A percentile compares a stretch with the other conserved stretches of the same genome.
phyloP scores from a whole-genome alignment of 2,329 filamentous ascomycete genomes.

The Zarea fungicola region DNA sequence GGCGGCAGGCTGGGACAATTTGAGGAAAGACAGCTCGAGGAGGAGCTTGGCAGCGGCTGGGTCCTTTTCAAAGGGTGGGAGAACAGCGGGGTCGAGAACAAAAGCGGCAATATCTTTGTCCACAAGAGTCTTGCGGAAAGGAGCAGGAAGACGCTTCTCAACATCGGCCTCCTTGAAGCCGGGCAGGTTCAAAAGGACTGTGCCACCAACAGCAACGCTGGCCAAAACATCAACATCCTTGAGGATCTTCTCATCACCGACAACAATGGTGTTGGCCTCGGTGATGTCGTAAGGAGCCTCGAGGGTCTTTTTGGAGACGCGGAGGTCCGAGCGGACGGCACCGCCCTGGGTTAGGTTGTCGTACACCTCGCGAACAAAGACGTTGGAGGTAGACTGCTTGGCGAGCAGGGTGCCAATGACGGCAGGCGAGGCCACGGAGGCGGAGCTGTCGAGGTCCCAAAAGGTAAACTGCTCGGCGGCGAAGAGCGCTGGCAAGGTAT shows the following conservation, averaged over 20 bases:
- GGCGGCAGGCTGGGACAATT: slow-evolving; percentile 63
- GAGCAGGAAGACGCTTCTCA: slow-evolving; percentile 74
- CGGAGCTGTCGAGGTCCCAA: slow-evolving; percentile 82
- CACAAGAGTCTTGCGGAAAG: slow-evolving; percentile 65
- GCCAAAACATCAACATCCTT: slow-evolving; percentile 70
- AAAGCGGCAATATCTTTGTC: slow-evolving; percentile 67
- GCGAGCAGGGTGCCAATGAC: slow-evolving; percentile 57
- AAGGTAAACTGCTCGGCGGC: slow-evolving; percentile 81
- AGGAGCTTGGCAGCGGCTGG: slow-evolving; percentile 61
- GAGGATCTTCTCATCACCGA: slow-evolving; percentile 76
- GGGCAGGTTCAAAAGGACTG: slow-evolving; percentile 69
- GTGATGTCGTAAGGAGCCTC: slow-evolving; percentile 79
- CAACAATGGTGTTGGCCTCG: slow-evolving; percentile 70
- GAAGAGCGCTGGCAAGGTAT: slow-evolving; percentile 38
- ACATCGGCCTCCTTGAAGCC: slow-evolving; percentile 82
- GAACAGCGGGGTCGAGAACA: slow-evolving; percentile 66
- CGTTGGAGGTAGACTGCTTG: slow-evolving; percentile 63
- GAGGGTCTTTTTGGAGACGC: slow-evolving; percentile 74
- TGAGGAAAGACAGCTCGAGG: slow-evolving; percentile 77
- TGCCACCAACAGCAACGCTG: slow-evolving; percentile 64
- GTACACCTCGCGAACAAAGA: slow-evolving; percentile 57
- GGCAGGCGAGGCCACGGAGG: slow-evolving; percentile 58
- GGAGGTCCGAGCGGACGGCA: slow-evolving; percentile 75
- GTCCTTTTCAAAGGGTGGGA: slow-evolving; percentile 63
- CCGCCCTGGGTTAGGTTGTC: slow-evolving; percentile 70